phyloP scores from a whole-genome alignment of 805 yeast species.

The Candida sanyiensis region DNA sequence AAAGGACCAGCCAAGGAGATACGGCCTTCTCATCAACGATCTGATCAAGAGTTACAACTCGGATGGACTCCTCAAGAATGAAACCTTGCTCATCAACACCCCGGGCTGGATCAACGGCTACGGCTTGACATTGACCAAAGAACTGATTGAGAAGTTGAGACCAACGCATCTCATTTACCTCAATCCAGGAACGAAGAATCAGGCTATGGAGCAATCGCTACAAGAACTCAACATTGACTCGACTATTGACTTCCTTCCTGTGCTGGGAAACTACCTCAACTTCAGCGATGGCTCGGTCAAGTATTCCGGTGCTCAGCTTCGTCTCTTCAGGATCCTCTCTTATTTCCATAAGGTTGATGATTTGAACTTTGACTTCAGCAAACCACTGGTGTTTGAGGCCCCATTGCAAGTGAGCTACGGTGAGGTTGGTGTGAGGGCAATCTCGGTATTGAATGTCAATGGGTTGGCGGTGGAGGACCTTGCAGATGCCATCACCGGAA shows the following conservation, averaged over 20 bases:
- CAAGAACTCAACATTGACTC: constrained; percentile 26
- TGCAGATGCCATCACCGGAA: constrained; percentile 30
- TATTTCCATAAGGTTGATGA: constrained; percentile 43
- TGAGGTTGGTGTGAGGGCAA: constrained; percentile 32
- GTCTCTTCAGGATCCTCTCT: constrained; percentile 45
- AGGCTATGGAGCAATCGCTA: constrained; percentile 9
- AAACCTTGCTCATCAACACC: constrained; percentile 57
- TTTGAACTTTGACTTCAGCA: constrained; percentile 32
- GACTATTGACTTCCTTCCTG: constrained; percentile 28
- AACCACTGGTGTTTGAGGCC: constrained; percentile 33
- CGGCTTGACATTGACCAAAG: constrained; percentile 61
- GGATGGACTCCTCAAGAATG: constrained; percentile 23
- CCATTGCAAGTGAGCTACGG: constrained; percentile 40
- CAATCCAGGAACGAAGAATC: constrained; percentile 31
- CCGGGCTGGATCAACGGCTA: constrained; percentile 93
- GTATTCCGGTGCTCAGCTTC: constrained; percentile 46
- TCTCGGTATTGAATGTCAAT: constrained; percentile 30
- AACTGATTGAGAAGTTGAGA: constrained; percentile 33
- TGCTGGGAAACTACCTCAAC: constrained; percentile 29
- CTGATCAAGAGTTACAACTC: constrained; percentile 34
- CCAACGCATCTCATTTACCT: constrained; percentile 58
- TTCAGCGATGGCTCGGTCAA: constrained; percentile 19
- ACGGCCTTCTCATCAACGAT: constrained; percentile 37
- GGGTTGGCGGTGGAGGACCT: constrained; percentile 31
- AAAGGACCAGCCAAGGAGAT: constrained; percentile 55